Base-by-base conservation (phyloP, 345 rosid genomes). In the Euclidium syriacum region DNA sequence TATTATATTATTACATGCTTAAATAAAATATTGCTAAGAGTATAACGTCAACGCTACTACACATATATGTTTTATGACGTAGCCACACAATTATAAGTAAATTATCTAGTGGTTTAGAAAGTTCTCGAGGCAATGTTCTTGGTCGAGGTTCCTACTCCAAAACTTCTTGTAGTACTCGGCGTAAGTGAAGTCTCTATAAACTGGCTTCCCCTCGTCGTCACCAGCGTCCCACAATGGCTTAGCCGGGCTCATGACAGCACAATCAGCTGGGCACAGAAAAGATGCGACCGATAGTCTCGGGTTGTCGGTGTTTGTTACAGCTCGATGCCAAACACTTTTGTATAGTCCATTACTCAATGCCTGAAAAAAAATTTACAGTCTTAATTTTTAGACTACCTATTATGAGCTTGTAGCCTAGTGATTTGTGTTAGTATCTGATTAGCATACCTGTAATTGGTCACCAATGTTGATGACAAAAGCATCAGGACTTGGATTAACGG, bases 391-490 rank as follows among this genome's bases (percentile, higher is more conserved):
- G n/a, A n/a, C n/a, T n/a, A n/a, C n/a, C n/a, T n/a, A n/a, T n/a
- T n/a, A n/a, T n/a, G n/a, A n/a, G n/a, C n/a, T n/a, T n/a, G n/a
- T n/a, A n/a, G n/a, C n/a, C n/a, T n/a, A n/a, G n/a, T n/a, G 44
- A 38, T 14, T 12, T 2, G 17, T 10, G 3, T 19, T 6, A 29
- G 5, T 29, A n/a, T n/a, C 8, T 27, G 34, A 48, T 11, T 4
- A 49, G 12, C 34, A 9, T 40, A 86, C 98, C 92, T 91, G 95
- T 4, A 91, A 52, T 14, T 91, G 98, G 50, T 91, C 98, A 2
- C 98, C 98, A 32, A 91, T 78, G 78, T 91, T 91, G 35, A 91
- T 77, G 72, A 88, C 92, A 34, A 88, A 86, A 14, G 98, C 96
- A 53, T 74, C 51, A 0, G 95, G 95, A 9, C 67, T 76, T 7